Evolutionary conservation across 352 stramenopile genomes (phyloP).

Genomic region (Thalassiosira mediterranea): DNA sequence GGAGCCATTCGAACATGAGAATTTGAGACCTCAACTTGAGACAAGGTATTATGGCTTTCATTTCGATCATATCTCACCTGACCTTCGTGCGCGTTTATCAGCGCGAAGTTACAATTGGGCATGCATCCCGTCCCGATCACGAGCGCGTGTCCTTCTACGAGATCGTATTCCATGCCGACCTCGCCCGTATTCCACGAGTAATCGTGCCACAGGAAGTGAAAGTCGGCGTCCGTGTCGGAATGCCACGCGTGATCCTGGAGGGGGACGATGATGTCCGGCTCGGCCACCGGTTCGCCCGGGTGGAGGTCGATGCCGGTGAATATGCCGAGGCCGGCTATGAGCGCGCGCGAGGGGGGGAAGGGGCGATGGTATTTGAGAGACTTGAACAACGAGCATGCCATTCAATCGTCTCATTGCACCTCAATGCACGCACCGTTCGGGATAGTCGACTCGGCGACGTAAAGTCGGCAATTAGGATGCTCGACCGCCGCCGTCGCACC

Average conservation of each 20-base stretch:
- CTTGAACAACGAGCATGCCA: too few relatives aligned
- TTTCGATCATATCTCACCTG: slow-evolving; percentile 29
- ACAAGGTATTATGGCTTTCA: slow-evolving; percentile 42
- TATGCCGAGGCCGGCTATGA: slow-evolving; percentile 48
- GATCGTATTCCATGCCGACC: slow-evolving; percentile 59
- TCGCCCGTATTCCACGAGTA: slow-evolving; percentile 70
- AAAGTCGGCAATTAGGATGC: slow-evolving; percentile 47
- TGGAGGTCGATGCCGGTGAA: slow-evolving; percentile 41
- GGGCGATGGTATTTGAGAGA: too few relatives aligned
- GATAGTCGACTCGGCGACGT: slow-evolving; percentile 55
- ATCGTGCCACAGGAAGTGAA: slow-evolving; percentile 69
- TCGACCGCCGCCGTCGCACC: slow-evolving; percentile 8
- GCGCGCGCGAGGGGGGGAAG: too few relatives aligned
- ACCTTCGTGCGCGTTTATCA: slow-evolving; percentile 55
- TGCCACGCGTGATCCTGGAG: slow-evolving; percentile 63
- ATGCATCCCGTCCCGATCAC: slow-evolving; percentile 48
- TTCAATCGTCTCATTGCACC: too few relatives aligned
- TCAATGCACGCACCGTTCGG: slow-evolving; percentile 47
- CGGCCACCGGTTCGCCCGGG: slow-evolving; percentile 37
- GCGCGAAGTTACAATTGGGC: slow-evolving; percentile 55
- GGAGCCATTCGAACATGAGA: slow-evolving; percentile 46
- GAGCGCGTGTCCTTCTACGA: slow-evolving; percentile 28
- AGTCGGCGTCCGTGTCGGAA: slow-evolving; percentile 27
- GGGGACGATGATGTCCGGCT: slow-evolving; percentile 74
- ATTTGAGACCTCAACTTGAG: slow-evolving; percentile 34